Base-by-base conservation (phyloP, 139 green algal species). In the Micractinium sp. region DNA sequence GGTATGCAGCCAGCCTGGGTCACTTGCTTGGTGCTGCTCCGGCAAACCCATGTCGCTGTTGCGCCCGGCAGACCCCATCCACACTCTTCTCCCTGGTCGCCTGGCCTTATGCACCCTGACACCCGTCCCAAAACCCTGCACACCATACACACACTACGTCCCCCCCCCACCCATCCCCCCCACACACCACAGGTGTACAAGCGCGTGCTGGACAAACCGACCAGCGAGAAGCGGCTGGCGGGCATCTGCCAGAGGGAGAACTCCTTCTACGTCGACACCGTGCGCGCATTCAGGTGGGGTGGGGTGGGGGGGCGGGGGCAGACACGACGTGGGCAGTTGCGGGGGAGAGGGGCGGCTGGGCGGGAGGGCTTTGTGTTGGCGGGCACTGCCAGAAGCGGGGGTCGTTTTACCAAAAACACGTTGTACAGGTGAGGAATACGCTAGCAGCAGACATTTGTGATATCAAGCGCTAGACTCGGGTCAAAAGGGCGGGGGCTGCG, bases 241-340 rank as follows among this genome's bases (percentile, higher is more conserved):
- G 95, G 96, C 66, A 94, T 99, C 77, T 99, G 98, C 94, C 95
- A 98, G 95, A 93, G 96, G 5, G 98, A 99, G 93, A 99, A 99
- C 92, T 82, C 94, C 53, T 99, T 99, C 92, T 99, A 99, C 90
- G 95, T 99, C 67, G 97, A 98, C 93, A 99, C 97, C 9, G 97
- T 99, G 75, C 91, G 92, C n/a, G 95, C 94, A n/a, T 99, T 99
- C 94, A 92, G 97, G 87, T 87, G 47, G 3, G 78, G 20, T 16
- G 63, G 63, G 63, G 63, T 71, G 63, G 20, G 31, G 16, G 27
- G 29, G 13, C 76, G 22, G 33, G 27, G 74, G 31, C 16, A 38
- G 5, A 81, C 27, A 81, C 56, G 25, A 86, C 27, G 47, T 27
- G 47, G 27, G 31, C 53, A 41, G 47, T 39, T 73, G 13, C 13